Evolutionary conservation across 2,329 filamentous ascomycete genomes (phyloP).

Genomic region (Beauveria caledonica): DNA sequence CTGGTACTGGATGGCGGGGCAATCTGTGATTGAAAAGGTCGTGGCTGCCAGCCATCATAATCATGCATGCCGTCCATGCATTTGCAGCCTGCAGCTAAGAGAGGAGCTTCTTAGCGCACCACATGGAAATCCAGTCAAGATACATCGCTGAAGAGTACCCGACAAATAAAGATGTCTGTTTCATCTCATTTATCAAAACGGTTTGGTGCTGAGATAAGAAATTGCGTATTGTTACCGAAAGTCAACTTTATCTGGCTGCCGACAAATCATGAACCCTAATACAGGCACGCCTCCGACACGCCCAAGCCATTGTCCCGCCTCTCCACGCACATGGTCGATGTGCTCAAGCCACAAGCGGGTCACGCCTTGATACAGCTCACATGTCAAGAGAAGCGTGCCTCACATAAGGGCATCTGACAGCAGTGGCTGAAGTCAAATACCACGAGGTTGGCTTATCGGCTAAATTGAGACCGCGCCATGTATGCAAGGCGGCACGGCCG

Average conservation of each 20-base stretch:
- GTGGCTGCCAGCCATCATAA: not conserved
- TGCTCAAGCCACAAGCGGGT: slow-evolving; percentile 4
- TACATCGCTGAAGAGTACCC: not conserved
- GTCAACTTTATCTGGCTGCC: not conserved
- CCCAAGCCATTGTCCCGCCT: not conserved
- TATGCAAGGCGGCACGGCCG: no score
- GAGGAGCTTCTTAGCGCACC: not conserved
- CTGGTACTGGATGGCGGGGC: not conserved
- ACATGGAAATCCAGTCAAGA: not conserved
- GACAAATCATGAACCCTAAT: slow-evolving; percentile 5
- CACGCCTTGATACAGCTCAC: not conserved
- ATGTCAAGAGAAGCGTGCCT: not conserved
- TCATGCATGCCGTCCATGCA: not conserved
- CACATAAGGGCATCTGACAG: not conserved
- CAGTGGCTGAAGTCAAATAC: not conserved
- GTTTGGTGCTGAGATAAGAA: not conserved
- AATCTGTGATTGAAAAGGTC: not conserved
- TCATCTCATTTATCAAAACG: not conserved
- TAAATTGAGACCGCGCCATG: not conserved
- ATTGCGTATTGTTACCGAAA: not conserved
- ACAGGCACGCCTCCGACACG: not conserved
- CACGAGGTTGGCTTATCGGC: not conserved
- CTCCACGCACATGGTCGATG: not conserved
- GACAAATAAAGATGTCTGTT: not conserved
- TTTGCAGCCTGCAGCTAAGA: no score